Conservation (phyloP, 106 monocot genomes). For the Gastrodia elata region DNA sequence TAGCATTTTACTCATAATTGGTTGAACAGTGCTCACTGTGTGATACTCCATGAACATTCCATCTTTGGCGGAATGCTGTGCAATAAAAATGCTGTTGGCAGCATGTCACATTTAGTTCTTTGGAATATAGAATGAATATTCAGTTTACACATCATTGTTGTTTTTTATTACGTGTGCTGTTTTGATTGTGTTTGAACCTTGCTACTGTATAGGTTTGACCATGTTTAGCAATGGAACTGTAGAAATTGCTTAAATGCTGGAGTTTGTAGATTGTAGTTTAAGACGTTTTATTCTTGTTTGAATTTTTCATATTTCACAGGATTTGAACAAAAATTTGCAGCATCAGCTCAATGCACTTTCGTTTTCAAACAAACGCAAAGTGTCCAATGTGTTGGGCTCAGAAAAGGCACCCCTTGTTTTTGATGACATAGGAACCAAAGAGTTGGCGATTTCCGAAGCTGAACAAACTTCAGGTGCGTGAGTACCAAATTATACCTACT, state of each 20-base stretch:
- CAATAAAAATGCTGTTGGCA: neutral
- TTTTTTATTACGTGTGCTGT: neutral
- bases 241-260: neutral
- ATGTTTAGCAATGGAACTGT: neutral
- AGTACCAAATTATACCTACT: neutral
- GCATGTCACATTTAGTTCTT: neutral
- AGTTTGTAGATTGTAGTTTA: neutral
- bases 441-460: slow-evolving; percentile 8
- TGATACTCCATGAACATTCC: neutral
- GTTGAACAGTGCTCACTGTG: neutral
- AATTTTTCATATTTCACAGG: slow-evolving; percentile 16
- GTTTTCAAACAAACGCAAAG: slow-evolving; percentile 52
- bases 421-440: slow-evolving; percentile 8
- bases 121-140: neutral
- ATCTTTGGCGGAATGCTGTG: neutral
- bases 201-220: neutral
- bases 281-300: slow-evolving; percentile 3
- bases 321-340: slow-evolving; percentile 49
- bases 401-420: slow-evolving; percentile 17
- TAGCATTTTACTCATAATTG: neutral
- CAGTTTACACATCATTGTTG: neutral
- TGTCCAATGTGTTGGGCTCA: slow-evolving; percentile 23
- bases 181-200: slow-evolving; percentile 6
- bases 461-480: slow-evolving; percentile 18
- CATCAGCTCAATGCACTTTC: slow-evolving; percentile 61